Base-by-base conservation (phyloP, 2,329 filamentous ascomycete genomes). In the Spiromastix sp. region DNA sequence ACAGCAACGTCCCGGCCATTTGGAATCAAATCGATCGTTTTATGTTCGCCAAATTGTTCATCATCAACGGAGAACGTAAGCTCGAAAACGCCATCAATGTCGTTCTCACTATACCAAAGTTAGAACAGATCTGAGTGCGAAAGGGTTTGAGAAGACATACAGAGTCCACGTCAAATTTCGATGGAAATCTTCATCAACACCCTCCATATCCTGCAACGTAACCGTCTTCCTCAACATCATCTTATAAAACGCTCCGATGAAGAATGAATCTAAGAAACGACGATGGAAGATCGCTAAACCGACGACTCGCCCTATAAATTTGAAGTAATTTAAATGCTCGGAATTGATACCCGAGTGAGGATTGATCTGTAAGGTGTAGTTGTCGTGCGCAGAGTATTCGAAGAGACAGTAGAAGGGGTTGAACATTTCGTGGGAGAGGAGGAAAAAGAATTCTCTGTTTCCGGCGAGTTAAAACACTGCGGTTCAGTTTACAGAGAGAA, bases 401-500 rank as follows among this genome's bases (percentile, higher is more conserved):
- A 98, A 98, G 36, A 98, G 72, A 60, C 91, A 98, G 68, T 98
- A 98, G 67, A 98, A 98, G 20, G 91, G 91, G 61, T 98, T 98
- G 69, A 98, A 98, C 91, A 98, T 98, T 68, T 98, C 91, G 65
- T 98, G 91, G 11, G 89, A 96, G 37, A 98, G 76, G 26, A 98
- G 70, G 77, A 98, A 98, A 72, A 98, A 98, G 70, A 98, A 98
- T 64, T 98, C 91, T 74, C 87, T 77, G 50, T 44, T 30, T 9
- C 11, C 20, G 12, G 5, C 27, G 26, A 8, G 18, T 39, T 29
- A 45, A 28, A 34, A n/a, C n/a, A n/a, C n/a, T n/a, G n/a, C n/a
- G n/a, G 22, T n/a, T 36, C 12, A 32, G 9, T 30, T 7, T 9
- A 18, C 19, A n/a, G n/a, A n/a, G n/a, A n/a, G n/a, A n/a, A n/a